phyloP scores from a whole-genome alignment of 176 grass and related monocot species.

The Typha latifolia region DNA sequence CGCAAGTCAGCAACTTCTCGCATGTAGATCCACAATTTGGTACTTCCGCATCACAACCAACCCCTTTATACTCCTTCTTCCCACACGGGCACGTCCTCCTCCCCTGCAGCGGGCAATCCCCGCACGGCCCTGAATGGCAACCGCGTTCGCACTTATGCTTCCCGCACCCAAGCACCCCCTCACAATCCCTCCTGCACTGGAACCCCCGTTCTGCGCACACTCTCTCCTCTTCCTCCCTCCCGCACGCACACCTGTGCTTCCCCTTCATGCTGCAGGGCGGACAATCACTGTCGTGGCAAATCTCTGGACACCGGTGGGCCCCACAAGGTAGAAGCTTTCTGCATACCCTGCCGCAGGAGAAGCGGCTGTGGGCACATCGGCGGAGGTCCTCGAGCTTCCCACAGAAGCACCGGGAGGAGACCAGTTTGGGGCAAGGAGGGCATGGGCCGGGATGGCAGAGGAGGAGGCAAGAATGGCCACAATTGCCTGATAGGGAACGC shows the following conservation, averaged over 20 bases:
- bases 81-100: constrained; percentile 70
- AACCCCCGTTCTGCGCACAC: constrained; percentile 59
- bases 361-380: constrained; percentile 66
- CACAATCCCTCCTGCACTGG: constrained; percentile 46
- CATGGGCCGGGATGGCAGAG: constrained; percentile 91
- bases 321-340: constrained; percentile 51
- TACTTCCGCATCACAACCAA: constrained; percentile 64
- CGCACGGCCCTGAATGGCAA: constrained; percentile 69
- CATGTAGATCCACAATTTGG: constrained; percentile 69
- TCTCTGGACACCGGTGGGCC: constrained; percentile 44
- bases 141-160: constrained; percentile 86
- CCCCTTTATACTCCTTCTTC: constrained; percentile 64
- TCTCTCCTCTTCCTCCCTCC: constrained; percentile 40
- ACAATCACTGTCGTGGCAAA: constrained; percentile 61
- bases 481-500: constrained; percentile 38
- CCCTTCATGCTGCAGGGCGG: constrained; percentile 48
- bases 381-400: constrained; percentile 39
- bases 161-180: constrained; percentile 47
- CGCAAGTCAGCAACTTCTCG: constrained; percentile 61
- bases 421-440: constrained; percentile 67
- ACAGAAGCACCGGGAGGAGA: constrained; percentile 55
- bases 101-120: constrained; percentile 72
- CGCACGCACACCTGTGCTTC: constrained; percentile 51
- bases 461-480: constrained; percentile 69
- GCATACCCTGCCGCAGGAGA: constrained; percentile 52